Conservation (phyloP, 805 yeast species). For the Starmerella sp. region DNA sequence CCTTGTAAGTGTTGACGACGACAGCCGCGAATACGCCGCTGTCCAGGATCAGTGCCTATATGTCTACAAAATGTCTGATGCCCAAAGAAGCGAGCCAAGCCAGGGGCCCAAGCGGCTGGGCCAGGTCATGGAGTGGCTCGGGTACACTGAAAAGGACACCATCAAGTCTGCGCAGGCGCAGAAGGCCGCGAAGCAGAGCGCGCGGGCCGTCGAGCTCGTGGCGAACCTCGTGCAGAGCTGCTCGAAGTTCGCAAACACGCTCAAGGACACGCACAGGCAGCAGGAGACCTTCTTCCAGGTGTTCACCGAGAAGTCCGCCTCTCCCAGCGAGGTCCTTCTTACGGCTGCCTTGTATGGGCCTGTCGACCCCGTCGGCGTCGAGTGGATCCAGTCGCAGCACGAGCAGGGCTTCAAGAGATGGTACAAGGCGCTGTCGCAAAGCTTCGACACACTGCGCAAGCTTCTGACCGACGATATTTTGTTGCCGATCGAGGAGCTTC, state of each 20-base stretch:
- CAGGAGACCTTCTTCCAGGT: not conserved
- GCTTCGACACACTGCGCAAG: conserved; percentile 7
- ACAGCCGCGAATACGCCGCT: conserved; percentile 6
- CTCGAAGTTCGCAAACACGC: not conserved
- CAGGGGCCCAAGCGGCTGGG: not conserved
- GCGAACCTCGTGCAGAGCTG: not conserved
- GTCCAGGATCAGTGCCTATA: conserved; percentile 5
- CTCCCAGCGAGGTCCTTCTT: not conserved
- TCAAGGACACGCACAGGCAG: not conserved
- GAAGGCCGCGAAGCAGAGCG: not conserved
- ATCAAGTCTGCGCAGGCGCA: not conserved
- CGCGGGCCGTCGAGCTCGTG: not conserved
- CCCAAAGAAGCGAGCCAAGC: not conserved
- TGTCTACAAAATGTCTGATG: not conserved
- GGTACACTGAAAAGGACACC: not conserved
- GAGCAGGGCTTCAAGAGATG: conserved; percentile 23
- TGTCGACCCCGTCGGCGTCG: not conserved
- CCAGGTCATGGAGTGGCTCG: not conserved
- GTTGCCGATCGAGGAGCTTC: not conserved
- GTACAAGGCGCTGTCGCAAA: conserved; percentile 15
- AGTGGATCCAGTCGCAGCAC: conserved; percentile 21
- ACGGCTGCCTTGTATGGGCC: not conserved
- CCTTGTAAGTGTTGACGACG: conserved; percentile 1
- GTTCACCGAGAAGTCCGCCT: not conserved
- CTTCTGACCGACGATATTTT: not conserved